These are phyloP conservation scores for Waltergamsia citrina DNA, from an alignment of 2,329 filamentous ascomycete species.

Conservation along the genomic window DNA sequence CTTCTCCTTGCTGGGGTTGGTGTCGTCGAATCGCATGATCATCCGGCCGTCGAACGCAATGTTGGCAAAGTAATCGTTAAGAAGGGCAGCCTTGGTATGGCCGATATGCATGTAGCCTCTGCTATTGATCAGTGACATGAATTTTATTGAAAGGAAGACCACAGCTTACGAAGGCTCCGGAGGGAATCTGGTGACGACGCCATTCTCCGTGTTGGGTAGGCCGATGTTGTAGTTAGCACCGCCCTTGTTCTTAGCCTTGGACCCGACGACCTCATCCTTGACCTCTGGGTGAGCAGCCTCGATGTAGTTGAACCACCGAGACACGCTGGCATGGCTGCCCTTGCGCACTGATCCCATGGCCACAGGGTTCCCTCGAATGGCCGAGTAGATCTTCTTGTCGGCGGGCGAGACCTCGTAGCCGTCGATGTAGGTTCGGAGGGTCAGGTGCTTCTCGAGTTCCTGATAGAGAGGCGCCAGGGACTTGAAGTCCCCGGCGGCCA, in stretches of 20 bases:
- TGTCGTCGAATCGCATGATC: conserved; percentile 90
- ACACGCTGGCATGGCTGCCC: conserved; percentile 64
- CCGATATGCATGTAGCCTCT: conserved; percentile 6
- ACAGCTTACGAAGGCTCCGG: conserved; percentile 57
- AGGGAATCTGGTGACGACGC: conserved; percentile 84
- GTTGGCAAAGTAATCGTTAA: conserved; percentile 96
- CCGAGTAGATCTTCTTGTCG: conserved; percentile 76
- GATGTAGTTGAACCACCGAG: conserved; percentile 80
- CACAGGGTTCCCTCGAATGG: conserved; percentile 76
- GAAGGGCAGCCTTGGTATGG: conserved; percentile 79
- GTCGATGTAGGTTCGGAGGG: conserved; percentile 75
- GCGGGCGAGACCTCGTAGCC: conserved; percentile 69
- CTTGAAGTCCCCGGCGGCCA: conserved; percentile 5
- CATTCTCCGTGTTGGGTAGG: conserved; percentile 74
- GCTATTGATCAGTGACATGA: background rate
- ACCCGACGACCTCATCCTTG: conserved; percentile 48
- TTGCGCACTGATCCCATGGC: conserved; percentile 73
- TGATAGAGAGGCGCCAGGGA: conserved; percentile 5
- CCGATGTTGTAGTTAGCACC: conserved; percentile 86
- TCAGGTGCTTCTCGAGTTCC: conserved; percentile 76
- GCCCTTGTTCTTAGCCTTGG: conserved; percentile 65
- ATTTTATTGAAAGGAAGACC: no score
- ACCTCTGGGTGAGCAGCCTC: conserved; percentile 75
- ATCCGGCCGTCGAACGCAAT: conserved; percentile 87
- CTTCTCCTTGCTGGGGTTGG: conserved; percentile 95